Base-by-base conservation (phyloP, 2,329 filamentous ascomycete genomes). In the Furcasterigmium sp. region DNA sequence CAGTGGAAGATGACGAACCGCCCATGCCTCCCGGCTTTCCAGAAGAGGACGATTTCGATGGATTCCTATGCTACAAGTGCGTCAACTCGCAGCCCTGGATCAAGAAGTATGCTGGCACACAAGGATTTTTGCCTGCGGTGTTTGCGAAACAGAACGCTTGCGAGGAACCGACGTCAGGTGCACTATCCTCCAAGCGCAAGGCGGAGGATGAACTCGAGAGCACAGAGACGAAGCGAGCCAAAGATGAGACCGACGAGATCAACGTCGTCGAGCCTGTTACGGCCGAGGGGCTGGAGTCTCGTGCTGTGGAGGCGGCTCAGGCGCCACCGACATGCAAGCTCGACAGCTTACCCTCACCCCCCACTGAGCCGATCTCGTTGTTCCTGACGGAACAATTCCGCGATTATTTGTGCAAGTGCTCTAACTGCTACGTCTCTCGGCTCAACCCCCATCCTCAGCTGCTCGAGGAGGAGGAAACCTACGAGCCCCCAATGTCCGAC, bases 61-160 rank as follows among this genome's bases (percentile, higher is more conserved):
- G 84, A 21, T 85, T 97, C 56, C 76, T 98, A 29, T 98, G 93
- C 70, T 95, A 93, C 70, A 94, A 95, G 59, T 98, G 93, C 54
- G 77, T 95, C 13, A 82, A 91, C 32, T 80, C 89, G 2, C 80
- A 90, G 53, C 87, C 90, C 0, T 98, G 93, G 93, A 84, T 97
- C 61, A 94, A 91, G 67, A 73, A 75, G 50, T 97, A 97, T 59
- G 90, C 87, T 6, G 85, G 85, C 2, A 79, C 86, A 0, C 59
- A 79, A 1, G 90, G 91, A 0, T 97, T 98, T 56, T 70, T 97
- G 0, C 72, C 80, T 1, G 77, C 91, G 1, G 77, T 96, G 0
- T 84, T 82, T 46, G 60, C 67, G 7, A 50, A 58, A 3, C 55
- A 55, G n/a, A 20, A 38, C 43, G 58, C 50, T 41, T n/a, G 14